phyloP scores from a whole-genome alignment of 352 stramenopile genomes.

The Phytopythium mirpurense region DNA sequence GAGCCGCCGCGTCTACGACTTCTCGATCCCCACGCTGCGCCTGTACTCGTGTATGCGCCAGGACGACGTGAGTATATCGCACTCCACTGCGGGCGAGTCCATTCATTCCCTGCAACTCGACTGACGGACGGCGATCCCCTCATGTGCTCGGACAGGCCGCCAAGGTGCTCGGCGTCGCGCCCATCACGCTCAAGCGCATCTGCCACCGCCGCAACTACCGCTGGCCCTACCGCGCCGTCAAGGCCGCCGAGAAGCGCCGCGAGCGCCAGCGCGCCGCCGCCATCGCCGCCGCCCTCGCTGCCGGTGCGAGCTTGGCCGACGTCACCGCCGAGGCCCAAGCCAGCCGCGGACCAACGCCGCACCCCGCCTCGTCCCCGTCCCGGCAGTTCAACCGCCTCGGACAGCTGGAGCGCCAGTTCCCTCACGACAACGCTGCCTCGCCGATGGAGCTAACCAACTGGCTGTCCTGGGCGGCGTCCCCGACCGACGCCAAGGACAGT shows the following conservation, averaged over 20 bases:
- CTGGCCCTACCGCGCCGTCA: slow-evolving; percentile 46
- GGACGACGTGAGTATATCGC: slow-evolving; percentile 24
- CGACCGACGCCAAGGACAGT: neutral
- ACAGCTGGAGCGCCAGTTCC: neutral
- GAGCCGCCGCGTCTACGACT: slow-evolving; percentile 46
- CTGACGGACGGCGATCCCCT: neutral
- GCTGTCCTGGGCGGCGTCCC: neutral
- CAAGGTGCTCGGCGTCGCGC: slow-evolving; percentile 25
- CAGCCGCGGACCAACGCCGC: neutral
- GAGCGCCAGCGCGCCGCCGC: neutral
- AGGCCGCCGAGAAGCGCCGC: slow-evolving; percentile 13
- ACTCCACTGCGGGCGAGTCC: neutral
- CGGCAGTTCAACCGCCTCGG: neutral
- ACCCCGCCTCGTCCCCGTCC: neutral
- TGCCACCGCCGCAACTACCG: slow-evolving; percentile 36
- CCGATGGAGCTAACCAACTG: neutral
- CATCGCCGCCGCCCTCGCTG: slow-evolving; percentile 1
- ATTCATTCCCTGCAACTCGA: neutral
- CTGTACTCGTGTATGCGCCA: slow-evolving; percentile 39
- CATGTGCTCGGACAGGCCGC: slow-evolving; percentile 20
- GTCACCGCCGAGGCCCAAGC: neutral
- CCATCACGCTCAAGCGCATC: slow-evolving; percentile 67
- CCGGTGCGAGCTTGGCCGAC: neutral
- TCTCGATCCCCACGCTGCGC: slow-evolving; percentile 28
- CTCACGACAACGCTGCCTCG: neutral